Evolutionary conservation across 805 yeast species (phyloP).

Genomic region (Teunomyces pallodes): DNA sequence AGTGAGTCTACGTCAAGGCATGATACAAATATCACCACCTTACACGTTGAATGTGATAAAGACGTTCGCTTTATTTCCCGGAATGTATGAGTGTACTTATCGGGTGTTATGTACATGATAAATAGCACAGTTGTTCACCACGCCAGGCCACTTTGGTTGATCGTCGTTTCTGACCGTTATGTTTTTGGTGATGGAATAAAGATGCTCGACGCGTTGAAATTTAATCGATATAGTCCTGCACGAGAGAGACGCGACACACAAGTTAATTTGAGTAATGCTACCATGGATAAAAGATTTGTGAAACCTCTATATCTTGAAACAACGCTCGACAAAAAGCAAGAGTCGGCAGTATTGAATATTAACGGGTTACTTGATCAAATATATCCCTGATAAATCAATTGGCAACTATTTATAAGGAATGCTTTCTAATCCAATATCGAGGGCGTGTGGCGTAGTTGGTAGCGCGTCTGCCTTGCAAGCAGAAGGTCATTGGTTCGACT

Average conservation of each 20-base stretch:
- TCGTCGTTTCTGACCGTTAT: background rate
- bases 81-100: slow-evolving; percentile 65
- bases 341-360: too few relatives aligned
- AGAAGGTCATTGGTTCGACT: slow-evolving; percentile 76
- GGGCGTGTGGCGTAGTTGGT: slow-evolving; percentile 85
- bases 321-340: too few relatives aligned
- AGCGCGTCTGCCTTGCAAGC: slow-evolving; percentile 81
- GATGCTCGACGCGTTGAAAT: background rate
- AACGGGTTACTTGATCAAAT: too few relatives aligned
- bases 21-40: slow-evolving; percentile 81
- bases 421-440: too few relatives aligned
- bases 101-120: slow-evolving; percentile 72
- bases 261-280: too few relatives aligned
- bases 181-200: background rate
- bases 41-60: slow-evolving; percentile 88
- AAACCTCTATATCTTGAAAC: too few relatives aligned
- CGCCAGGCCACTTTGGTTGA: background rate
- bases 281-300: too few relatives aligned
- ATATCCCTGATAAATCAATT: too few relatives aligned
- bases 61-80: slow-evolving; percentile 67
- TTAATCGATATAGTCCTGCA: background rate
- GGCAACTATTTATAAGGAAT: too few relatives aligned
- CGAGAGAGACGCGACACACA: background rate
- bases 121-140: background rate
- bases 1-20: slow-evolving; percentile 89